phyloP scores from a whole-genome alignment of 306 rosid genomes.

The Trifolium fragiferum region DNA sequence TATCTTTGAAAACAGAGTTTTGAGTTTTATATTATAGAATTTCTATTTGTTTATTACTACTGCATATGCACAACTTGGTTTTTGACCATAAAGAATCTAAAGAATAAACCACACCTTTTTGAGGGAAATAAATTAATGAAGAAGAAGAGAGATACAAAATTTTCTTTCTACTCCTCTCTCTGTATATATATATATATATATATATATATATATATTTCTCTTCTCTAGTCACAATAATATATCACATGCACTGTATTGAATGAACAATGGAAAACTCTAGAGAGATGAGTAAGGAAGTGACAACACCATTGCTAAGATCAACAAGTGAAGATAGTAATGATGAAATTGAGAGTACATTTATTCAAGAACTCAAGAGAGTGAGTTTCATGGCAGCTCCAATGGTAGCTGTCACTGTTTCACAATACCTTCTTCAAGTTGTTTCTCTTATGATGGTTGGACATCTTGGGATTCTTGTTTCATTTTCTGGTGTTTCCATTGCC shows the following conservation, averaged over 20 bases:
- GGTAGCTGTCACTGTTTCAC: slow-evolving; percentile 58
- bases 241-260: not conserved
- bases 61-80: too few species aligned
- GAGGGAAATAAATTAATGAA: not conserved
- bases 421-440: slow-evolving; percentile 59
- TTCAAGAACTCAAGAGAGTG: slow-evolving; percentile 42
- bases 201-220: not conserved
- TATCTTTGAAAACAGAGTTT: too few species aligned
- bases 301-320: slow-evolving; percentile 28
- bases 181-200: not conserved
- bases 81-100: too few species aligned
- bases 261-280: slow-evolving; percentile 28
- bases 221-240: not conserved
- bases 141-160: not conserved
- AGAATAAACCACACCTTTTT: too few species aligned
- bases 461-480: slow-evolving; percentile 45
- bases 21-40: too few species aligned
- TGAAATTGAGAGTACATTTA: slow-evolving; percentile 27
- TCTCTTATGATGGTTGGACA: slow-evolving; percentile 61
- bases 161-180: not conserved
- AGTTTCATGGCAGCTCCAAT: slow-evolving; percentile 60
- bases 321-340: slow-evolving; percentile 3
- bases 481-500: slow-evolving; percentile 61
- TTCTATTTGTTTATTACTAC: too few species aligned
- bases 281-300: slow-evolving; percentile 42